A percentile compares a stretch with the other conserved stretches of the same genome.
Conservation (phyloP, 75 land plant species). For the Chamaecyparis obtusa region DNA sequence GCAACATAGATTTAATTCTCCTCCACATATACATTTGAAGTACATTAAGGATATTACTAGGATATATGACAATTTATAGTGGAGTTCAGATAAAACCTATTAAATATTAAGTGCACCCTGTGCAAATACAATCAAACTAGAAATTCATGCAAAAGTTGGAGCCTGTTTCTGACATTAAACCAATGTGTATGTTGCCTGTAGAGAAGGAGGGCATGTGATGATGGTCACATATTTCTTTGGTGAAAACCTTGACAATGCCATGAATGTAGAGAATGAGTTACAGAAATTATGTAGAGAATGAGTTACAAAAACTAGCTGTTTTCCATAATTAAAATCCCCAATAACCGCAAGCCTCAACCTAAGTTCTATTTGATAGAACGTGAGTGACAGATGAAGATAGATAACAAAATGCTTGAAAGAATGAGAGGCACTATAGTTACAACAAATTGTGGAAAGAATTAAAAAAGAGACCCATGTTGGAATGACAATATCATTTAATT, state of each 20-base stretch:
- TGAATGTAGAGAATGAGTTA: neutral
- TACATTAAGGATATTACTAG: too few species aligned
- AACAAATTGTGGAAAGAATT: neutral
- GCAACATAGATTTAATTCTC: neutral
- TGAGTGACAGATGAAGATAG: neutral
- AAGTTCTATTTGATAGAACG: neutral
- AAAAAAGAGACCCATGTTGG: too few species aligned
- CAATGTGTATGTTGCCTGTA: neutral
- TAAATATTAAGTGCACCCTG: neutral
- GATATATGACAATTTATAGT: neutral
- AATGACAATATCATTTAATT: neutral
- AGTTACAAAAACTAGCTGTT: neutral
- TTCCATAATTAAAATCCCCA: neutral
- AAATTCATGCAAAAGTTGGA: neutral
- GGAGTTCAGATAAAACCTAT: neutral
- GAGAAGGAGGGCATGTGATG: neutral
- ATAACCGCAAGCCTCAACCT: neutral
- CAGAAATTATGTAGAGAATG: too few species aligned
- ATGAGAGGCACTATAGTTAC: neutral
- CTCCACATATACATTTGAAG: neutral
- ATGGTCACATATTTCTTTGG: too few species aligned
- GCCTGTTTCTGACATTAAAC: neutral
- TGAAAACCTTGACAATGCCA: neutral
- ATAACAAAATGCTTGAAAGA: neutral
- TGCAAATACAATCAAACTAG: neutral